A percentile compares a stretch with the other conserved stretches of the same genome.
phyloP scores from a whole-genome alignment of 306 rosid genomes.

The Rosa chinensis region DNA sequence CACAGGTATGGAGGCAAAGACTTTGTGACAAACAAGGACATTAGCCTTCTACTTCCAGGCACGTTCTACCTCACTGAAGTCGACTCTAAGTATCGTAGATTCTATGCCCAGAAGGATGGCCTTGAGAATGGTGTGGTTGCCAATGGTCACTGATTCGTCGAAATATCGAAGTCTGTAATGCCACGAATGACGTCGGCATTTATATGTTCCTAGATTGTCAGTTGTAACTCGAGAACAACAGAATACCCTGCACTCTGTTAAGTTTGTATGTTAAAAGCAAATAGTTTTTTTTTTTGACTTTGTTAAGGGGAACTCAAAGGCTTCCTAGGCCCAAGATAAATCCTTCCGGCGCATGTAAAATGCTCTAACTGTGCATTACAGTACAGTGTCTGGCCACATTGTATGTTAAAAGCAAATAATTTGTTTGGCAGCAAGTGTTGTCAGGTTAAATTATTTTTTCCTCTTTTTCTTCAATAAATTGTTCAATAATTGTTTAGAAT shows the following conservation, averaged over 20 bases:
- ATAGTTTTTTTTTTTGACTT: too few relatives aligned
- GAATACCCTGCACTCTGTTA: constrained; percentile 21
- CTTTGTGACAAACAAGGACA: constrained; percentile 85
- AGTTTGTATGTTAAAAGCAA: constrained; percentile 23
- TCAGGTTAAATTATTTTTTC: not conserved
- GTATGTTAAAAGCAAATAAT: constrained; percentile 17
- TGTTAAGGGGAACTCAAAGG: too few relatives aligned
- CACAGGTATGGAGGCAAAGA: constrained; percentile 94
- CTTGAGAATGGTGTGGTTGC: constrained; percentile 44
- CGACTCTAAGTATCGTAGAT: constrained; percentile 82
- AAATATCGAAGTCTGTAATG: constrained; percentile 2
- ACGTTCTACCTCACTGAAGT: constrained; percentile 97
- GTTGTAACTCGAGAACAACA: constrained; percentile 21
- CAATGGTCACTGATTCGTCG: constrained; percentile 64
- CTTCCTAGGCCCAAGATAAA: too few relatives aligned
- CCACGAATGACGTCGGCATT: constrained; percentile 18
- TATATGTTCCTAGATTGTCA: constrained; percentile 10
- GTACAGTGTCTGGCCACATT: too few relatives aligned
- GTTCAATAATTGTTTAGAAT: constrained; percentile 6
- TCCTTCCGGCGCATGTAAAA: too few relatives aligned
- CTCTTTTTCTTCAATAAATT: not conserved
- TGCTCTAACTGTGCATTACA: too few relatives aligned
- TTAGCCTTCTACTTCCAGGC: constrained; percentile 69
- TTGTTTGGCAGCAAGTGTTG: constrained; percentile 24
- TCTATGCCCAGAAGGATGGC: constrained; percentile 57